These are phyloP conservation scores for Cutaneotrichosporon sp. DNA, from an alignment of 1,284 basidiomycete species.

Conservation along the genomic window DNA sequence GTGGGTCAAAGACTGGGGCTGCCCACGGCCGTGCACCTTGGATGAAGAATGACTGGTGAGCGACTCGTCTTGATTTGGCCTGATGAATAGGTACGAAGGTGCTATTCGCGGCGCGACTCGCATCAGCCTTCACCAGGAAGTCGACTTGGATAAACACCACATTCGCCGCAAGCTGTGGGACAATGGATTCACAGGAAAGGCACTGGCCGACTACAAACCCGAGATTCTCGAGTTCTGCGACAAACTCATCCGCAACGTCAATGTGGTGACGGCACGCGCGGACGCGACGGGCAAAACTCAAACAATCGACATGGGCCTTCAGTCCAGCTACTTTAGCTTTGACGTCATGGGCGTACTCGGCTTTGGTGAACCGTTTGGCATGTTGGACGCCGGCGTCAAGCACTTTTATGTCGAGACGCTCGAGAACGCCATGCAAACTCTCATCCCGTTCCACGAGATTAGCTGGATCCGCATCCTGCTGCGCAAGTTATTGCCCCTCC, in stretches of 20 bases:
- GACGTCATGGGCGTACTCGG: conserved; percentile 81
- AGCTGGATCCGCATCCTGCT: conserved; percentile 14
- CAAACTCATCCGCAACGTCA: conserved; percentile 14
- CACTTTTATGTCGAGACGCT: conserved; percentile 19
- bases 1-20: conserved; percentile 53
- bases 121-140: conserved; percentile 14
- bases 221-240: conserved; percentile 16
- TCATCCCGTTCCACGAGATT: conserved; percentile 14
- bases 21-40: conserved; percentile 1
- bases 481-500: conserved; percentile 9
- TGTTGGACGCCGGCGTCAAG: conserved; percentile 67
- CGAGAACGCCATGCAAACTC: conserved; percentile 12
- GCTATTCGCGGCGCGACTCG: conserved; percentile 9
- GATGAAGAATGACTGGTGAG: conserved; percentile 19
- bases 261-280: not conserved
- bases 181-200: conserved; percentile 15
- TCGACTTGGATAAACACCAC: conserved; percentile 10
- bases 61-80: not conserved
- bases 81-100: conserved; percentile 11
- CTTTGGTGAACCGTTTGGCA: conserved; percentile 83
- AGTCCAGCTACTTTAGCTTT: conserved; percentile 74
- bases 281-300: not conserved
- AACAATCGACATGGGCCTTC: conserved; percentile 13
- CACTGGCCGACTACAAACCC: conserved; percentile 18
- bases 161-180: conserved; percentile 17